Base-by-base conservation (phyloP, 495 filamentous ascomycete genomes). In the Oleoguttula mirabilis region DNA sequence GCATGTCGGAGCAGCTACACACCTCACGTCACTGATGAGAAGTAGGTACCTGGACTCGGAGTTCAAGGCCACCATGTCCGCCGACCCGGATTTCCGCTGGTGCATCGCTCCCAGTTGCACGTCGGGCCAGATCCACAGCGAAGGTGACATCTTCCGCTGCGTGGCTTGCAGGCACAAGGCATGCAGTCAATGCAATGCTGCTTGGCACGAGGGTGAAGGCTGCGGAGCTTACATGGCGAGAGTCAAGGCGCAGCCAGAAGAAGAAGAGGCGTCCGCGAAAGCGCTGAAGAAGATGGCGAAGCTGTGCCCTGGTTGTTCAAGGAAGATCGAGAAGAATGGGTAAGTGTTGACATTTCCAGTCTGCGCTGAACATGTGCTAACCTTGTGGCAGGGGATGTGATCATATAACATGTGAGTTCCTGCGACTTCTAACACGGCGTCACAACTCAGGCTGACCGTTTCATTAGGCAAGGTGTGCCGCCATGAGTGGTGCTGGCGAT, bases 1-100 rank as follows among this genome's bases (percentile, higher is more conserved):
- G n/a, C 25, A 35, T 3, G 41, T 28, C 21, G 11, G 11, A 25
- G 16, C 32, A 38, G 33, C 17, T 36, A 3, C 4, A 3, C 4
- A 25, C 14, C 41, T 7, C n/a, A 28, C n/a, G 25, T 28, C n/a
- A n/a, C n/a, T n/a, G n/a, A n/a, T n/a, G n/a, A n/a, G n/a, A n/a
- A n/a, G 19, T 27, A 45, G 33, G 20, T 45, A 45, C 21, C 35
- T 45, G 2, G 36, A 33, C 3, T 32, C 45, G 16, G 38, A 27
- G 22, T 10, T 41, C 39, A 48, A 37, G 24, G 23, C 36, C 4
- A 47, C 49, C 22, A 54, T 66, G 8, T 43, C 54, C 12, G 43
- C 43, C 10, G 51, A 60, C 12, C 58, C 61, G 5, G 50, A 57
- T 44, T 66, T 68, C 55, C 43, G 54, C 0, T 65, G 63, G 60